Percentiles rank a stretch among this genome's conserved stretches.
These are phyloP conservation scores for Delitschia confertaspora DNA, from an alignment of 495 filamentous ascomycete species.

Conservation along the genomic window DNA sequence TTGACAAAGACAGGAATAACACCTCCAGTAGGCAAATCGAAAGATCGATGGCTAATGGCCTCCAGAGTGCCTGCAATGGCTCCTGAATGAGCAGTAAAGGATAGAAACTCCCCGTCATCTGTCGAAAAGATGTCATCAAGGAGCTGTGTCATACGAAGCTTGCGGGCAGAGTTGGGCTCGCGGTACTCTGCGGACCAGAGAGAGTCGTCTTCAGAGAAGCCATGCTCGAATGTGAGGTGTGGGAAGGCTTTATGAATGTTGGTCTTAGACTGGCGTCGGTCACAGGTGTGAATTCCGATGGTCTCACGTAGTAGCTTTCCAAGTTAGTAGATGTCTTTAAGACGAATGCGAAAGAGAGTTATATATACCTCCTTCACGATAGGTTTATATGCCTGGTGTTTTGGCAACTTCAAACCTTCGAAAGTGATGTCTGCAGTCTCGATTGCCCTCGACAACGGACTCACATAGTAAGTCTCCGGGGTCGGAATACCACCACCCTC, in stretches of 20 bases:
- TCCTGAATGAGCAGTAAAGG: constrained; percentile 34
- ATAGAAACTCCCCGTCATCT: constrained; percentile 39
- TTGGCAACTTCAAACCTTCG: constrained; percentile 14
- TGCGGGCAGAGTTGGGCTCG: constrained; percentile 41
- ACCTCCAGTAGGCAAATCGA: constrained; percentile 30
- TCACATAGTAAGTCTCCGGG: constrained; percentile 30
- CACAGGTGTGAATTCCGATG: constrained; percentile 72
- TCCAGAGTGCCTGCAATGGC: constrained; percentile 30
- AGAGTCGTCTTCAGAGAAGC: constrained; percentile 43
- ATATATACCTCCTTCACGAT: constrained; percentile 30
- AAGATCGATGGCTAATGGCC: constrained; percentile 31
- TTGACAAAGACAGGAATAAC: constrained; percentile 35
- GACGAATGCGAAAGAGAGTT: not conserved
- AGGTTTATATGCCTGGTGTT: constrained; percentile 18
- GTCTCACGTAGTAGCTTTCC: constrained; percentile 52
- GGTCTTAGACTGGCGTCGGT: constrained; percentile 51
- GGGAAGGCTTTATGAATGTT: constrained; percentile 49
- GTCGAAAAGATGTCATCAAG: constrained; percentile 56
- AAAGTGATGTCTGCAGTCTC: constrained; percentile 32
- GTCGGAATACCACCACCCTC: constrained; percentile 23
- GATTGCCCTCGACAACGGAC: constrained; percentile 30
- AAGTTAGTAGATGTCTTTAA: not conserved
- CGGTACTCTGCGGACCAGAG: constrained; percentile 31
- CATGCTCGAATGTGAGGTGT: constrained; percentile 49
- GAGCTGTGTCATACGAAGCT: constrained; percentile 45